These are phyloP conservation scores for Hymenoscyphus scutula DNA, from an alignment of 2,329 filamentous ascomycete species.

Conservation along the genomic window DNA sequence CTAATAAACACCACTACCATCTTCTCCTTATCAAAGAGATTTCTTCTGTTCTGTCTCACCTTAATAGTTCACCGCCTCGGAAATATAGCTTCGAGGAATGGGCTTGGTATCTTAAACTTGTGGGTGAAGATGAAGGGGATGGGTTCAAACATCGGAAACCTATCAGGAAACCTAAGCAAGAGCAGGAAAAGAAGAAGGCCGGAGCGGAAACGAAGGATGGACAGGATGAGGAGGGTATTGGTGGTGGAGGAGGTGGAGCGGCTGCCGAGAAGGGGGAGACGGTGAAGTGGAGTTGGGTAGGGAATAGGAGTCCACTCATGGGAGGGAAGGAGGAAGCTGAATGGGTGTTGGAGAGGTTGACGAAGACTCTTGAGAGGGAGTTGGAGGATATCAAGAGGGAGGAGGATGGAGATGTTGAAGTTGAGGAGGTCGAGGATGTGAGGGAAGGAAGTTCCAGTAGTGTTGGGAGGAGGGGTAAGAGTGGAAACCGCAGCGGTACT, in stretches of 20 bases:
- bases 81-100: slow-evolving; percentile 81
- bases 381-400: slow-evolving; percentile 27
- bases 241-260: neutral
- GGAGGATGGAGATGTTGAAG: slow-evolving; percentile 19
- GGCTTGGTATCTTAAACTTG: slow-evolving; percentile 78
- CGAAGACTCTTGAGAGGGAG: slow-evolving; percentile 49
- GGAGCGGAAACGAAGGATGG: neutral
- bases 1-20: slow-evolving; percentile 45
- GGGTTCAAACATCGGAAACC: slow-evolving; percentile 48
- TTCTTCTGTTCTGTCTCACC: slow-evolving; percentile 60
- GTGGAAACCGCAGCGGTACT: neutral
- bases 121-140: slow-evolving; percentile 62
- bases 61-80: slow-evolving; percentile 55
- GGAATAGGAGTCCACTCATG: slow-evolving; percentile 66
- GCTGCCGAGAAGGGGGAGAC: slow-evolving; percentile 35
- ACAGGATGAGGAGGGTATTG: slow-evolving; percentile 35
- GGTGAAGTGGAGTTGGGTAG: slow-evolving; percentile 70
- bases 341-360: slow-evolving; percentile 69
- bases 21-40: slow-evolving; percentile 73
- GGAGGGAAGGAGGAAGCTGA: slow-evolving; percentile 65
- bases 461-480: too few relatives aligned
- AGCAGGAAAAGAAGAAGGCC: neutral
- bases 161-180: slow-evolving; percentile 14
- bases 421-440: too few relatives aligned
- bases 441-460: too few relatives aligned